Percentiles rank a stretch among this genome's conserved stretches.
Evolutionary conservation across 2,329 filamentous ascomycete species (phyloP).

Genomic region (Aureobasidium pullulans): DNA sequence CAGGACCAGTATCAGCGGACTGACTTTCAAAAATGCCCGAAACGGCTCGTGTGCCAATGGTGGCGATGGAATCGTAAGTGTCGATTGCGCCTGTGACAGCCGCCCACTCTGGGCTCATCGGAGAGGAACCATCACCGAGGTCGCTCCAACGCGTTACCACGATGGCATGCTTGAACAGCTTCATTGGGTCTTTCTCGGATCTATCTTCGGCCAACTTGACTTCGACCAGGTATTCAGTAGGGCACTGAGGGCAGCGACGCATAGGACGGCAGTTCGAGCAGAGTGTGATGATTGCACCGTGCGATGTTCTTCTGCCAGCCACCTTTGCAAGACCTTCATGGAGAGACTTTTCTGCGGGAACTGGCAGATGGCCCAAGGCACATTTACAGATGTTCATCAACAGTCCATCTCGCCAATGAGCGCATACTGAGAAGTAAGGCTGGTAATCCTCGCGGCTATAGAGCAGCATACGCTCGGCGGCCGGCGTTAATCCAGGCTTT

Average conservation of each 20-base stretch:
- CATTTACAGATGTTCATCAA: constrained; percentile 56
- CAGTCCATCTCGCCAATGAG: constrained; percentile 56
- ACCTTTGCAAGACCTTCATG: constrained; percentile 23
- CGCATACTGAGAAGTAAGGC: constrained; percentile 55
- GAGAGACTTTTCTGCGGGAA: constrained; percentile 28
- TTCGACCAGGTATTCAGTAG: constrained; percentile 56
- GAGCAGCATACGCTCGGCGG: constrained; percentile 48
- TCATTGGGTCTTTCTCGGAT: constrained; percentile 28
- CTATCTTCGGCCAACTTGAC: constrained; percentile 52
- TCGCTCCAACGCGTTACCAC: constrained; percentile 57
- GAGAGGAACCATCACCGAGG: constrained; percentile 48
- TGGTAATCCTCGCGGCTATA: constrained; percentile 54
- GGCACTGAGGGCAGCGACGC: constrained; percentile 54
- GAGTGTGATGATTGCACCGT: constrained; percentile 38
- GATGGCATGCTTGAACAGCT: constrained; percentile 52
- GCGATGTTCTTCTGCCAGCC: constrained; percentile 22
- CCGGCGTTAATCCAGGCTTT: constrained; percentile 40
- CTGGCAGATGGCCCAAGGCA: constrained; percentile 50
- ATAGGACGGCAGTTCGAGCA: constrained; percentile 52
- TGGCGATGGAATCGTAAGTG: constrained; percentile 47
- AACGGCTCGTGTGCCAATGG: constrained; percentile 48
- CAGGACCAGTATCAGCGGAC: constrained; percentile 43
- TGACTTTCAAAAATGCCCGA: constrained; percentile 53
- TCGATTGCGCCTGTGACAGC: constrained; percentile 43
- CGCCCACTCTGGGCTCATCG: constrained; percentile 47